phyloP scores from a whole-genome alignment of 2,329 filamentous ascomycete genomes.

The Magnaporthiopsis poae region DNA sequence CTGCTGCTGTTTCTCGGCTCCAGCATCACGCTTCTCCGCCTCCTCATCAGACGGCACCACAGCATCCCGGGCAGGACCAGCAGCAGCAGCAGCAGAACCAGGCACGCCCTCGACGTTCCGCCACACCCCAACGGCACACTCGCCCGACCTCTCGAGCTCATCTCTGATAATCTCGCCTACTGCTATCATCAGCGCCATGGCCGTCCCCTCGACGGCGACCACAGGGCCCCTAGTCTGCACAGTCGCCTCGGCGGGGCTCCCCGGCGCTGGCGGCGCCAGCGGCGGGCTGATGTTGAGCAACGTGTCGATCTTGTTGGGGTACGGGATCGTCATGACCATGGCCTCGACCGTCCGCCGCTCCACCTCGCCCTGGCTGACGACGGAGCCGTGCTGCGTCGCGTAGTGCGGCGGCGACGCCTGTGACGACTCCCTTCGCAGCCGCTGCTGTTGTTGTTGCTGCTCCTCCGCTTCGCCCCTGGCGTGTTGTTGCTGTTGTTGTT shows the following conservation, averaged over 20 bases:
- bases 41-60: slow-evolving; percentile 13
- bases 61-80: slow-evolving; percentile 23
- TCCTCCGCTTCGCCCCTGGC: not conserved
- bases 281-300: slow-evolving; percentile 68
- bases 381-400: not conserved
- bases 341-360: slow-evolving; percentile 47
- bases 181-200: slow-evolving; percentile 37
- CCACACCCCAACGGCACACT: slow-evolving; percentile 40
- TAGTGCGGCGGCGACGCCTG: slow-evolving; percentile 1
- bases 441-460: slow-evolving; percentile 3
- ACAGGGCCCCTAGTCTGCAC: slow-evolving; percentile 59
- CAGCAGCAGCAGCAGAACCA: not conserved
- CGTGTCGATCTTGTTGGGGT: slow-evolving; percentile 65
- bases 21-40: not conserved
- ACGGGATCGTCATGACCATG: slow-evolving; percentile 66
- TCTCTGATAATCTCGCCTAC: slow-evolving; percentile 57
- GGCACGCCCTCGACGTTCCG: slow-evolving; percentile 20
- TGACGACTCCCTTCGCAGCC: not conserved
- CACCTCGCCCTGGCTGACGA: slow-evolving; percentile 16
- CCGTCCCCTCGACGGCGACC: slow-evolving; percentile 72
- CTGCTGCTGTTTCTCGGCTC: not conserved
- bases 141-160: slow-evolving; percentile 41
- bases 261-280: slow-evolving; percentile 31
- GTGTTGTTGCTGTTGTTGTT: slow-evolving; percentile 4
- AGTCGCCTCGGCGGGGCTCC: slow-evolving; percentile 12